Conservation (phyloP, 257 asterid species). For the Fraxinus pennsylvanica region DNA sequence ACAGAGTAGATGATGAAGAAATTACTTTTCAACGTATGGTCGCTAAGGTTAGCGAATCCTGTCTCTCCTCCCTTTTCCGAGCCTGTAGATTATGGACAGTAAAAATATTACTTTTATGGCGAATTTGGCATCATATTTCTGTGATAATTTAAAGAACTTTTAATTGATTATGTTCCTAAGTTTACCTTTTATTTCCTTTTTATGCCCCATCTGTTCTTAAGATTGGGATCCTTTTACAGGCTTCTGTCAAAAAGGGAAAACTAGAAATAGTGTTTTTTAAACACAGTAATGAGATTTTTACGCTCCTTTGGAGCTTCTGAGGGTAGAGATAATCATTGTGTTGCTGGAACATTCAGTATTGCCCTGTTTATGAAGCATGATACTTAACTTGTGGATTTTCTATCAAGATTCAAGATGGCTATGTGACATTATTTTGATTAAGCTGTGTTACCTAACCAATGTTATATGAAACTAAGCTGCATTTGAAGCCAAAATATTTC, state of each 20-base stretch:
- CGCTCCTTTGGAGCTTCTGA: not conserved
- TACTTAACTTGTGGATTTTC: not conserved
- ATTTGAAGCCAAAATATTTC: no score
- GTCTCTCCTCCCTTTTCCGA: constrained; percentile 34
- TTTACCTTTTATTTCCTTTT: not conserved
- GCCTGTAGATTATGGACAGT: constrained; percentile 4
- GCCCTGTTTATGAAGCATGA: not conserved
- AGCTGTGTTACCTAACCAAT: no score
- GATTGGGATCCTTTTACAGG: not conserved
- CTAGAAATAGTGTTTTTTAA: not conserved
- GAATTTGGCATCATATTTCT: constrained; percentile 4
- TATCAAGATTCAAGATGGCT: no score
- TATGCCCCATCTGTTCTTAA: not conserved
- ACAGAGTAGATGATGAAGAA: constrained; percentile 83
- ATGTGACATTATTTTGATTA: no score
- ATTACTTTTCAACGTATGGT: constrained; percentile 97
- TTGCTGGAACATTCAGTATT: not conserved
- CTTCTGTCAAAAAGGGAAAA: not conserved
- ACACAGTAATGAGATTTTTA: not conserved
- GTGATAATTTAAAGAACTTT: not conserved
- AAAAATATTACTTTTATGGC: not conserved
- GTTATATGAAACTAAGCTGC: no score
- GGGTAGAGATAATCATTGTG: not conserved
- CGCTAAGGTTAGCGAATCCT: constrained; percentile 87
- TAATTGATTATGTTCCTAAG: not conserved